Conservation (phyloP, 108 stramenopile genomes). For the Conticribra weissflogii region DNA sequence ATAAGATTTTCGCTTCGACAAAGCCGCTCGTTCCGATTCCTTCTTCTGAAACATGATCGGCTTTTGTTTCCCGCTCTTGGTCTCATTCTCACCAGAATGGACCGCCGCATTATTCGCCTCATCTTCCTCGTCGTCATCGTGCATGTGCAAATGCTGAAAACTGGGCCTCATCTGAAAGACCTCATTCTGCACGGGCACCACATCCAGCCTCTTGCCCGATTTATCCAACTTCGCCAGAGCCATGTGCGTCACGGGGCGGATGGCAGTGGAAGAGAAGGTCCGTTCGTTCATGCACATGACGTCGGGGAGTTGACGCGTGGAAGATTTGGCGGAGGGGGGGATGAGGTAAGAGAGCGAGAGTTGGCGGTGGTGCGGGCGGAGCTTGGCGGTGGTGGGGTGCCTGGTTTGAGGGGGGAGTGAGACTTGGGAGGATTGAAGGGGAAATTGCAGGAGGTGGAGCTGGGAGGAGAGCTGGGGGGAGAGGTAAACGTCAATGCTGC, state of each 20-base stretch:
- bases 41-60: constrained; percentile 82
- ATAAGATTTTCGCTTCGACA: constrained; percentile 74
- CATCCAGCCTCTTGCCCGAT: constrained; percentile 23
- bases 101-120: too few relatives aligned
- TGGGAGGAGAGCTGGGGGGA: constrained; percentile 67
- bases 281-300: constrained; percentile 47
- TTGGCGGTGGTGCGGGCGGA: constrained; percentile 72
- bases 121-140: constrained; percentile 53
- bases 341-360: constrained; percentile 68
- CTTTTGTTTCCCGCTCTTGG: constrained; percentile 31
- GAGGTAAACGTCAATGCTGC: constrained; percentile 83
- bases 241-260: constrained; percentile 81
- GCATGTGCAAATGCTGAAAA: constrained; percentile 40
- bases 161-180: constrained; percentile 53
- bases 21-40: constrained; percentile 80
- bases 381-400: constrained; percentile 68
- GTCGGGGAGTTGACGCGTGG: constrained; percentile 39
- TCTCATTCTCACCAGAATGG: too few relatives aligned
- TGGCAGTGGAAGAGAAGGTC: constrained; percentile 69
- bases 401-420: too few relatives aligned
- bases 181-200: constrained; percentile 23
- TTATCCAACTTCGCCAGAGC: constrained; percentile 72
- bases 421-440: constrained; percentile 64
- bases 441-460: constrained; percentile 80
- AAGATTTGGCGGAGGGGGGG: constrained; percentile 35